These are phyloP conservation scores for Pouteria campechiana DNA, from an alignment of 179 eudicot genomes.

Conservation along the genomic window DNA sequence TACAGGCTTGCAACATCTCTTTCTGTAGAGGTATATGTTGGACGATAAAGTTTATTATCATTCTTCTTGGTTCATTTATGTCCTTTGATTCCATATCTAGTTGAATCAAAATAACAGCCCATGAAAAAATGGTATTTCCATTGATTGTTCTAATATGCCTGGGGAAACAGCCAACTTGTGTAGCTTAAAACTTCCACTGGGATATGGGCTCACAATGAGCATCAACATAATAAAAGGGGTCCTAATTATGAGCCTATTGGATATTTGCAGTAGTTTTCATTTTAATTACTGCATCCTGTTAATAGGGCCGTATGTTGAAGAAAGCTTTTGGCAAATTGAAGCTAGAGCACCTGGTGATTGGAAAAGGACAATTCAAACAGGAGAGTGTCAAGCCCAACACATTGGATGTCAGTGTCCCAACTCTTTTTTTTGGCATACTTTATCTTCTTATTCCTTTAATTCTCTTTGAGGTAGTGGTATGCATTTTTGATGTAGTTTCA, in stretches of 20 bases:
- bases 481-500: too few relatives aligned
- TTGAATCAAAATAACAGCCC: too few relatives aligned
- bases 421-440: neutral
- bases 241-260: too few relatives aligned
- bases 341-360: constrained; percentile 98
- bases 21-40: constrained; percentile 65
- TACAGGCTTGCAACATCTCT: constrained; percentile 94
- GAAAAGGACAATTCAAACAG: constrained; percentile 85
- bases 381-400: constrained; percentile 39
- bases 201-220: too few relatives aligned
- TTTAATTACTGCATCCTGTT: too few relatives aligned
- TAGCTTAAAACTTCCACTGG: too few relatives aligned
- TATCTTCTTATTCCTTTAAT: neutral
- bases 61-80: neutral
- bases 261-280: too few relatives aligned
- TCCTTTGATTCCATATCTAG: neutral
- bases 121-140: too few relatives aligned
- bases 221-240: too few relatives aligned
- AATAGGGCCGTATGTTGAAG: constrained; percentile 86
- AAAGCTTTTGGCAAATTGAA: constrained; percentile 91
- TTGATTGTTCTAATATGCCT: too few relatives aligned
- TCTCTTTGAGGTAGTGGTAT: neutral
- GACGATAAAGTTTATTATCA: neutral
- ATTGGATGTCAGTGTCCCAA: constrained; percentile 20
- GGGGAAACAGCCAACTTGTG: too few relatives aligned